phyloP scores from a whole-genome alignment of 192 early-diverging fungal species.

The Chytriomyces hyalinus region DNA sequence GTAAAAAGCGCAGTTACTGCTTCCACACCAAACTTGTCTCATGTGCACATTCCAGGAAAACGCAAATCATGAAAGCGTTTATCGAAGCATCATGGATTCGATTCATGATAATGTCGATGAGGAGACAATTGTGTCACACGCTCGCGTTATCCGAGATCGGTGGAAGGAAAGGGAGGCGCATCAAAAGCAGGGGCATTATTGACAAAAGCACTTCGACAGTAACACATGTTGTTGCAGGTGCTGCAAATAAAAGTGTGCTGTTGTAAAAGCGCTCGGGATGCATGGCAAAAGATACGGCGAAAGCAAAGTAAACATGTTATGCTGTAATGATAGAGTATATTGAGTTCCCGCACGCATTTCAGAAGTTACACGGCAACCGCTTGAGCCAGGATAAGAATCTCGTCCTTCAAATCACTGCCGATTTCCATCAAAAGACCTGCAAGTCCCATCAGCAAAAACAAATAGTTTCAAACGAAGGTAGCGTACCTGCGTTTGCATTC shows the following conservation, averaged over 20 bases:
- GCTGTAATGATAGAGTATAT: no score
- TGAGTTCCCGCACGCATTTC: no score
- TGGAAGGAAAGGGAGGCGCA: constrained; percentile 36
- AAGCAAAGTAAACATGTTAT: no score
- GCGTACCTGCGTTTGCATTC: constrained; percentile 27
- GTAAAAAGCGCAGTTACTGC: not conserved
- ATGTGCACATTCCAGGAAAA: constrained; percentile 13
- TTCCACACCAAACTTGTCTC: not conserved
- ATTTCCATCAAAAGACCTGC: constrained; percentile 33
- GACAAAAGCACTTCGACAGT: no score
- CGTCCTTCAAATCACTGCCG: constrained; percentile 26
- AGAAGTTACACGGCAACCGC: not conserved
- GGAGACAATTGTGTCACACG: constrained; percentile 38
- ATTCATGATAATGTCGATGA: constrained; percentile 56
- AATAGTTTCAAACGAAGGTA: not conserved
- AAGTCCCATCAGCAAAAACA: not conserved
- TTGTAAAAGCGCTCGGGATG: no score
- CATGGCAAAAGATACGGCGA: no score
- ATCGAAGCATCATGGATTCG: constrained; percentile 58
- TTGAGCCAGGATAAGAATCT: not conserved
- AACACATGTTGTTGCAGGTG: no score
- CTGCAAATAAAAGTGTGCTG: no score
- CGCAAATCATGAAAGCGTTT: constrained; percentile 56
- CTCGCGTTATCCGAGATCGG: constrained; percentile 34
- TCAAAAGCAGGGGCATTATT: no score